Base-by-base conservation (phyloP, 129 eudicot species). In the Chrysanthemum seticuspe region DNA sequence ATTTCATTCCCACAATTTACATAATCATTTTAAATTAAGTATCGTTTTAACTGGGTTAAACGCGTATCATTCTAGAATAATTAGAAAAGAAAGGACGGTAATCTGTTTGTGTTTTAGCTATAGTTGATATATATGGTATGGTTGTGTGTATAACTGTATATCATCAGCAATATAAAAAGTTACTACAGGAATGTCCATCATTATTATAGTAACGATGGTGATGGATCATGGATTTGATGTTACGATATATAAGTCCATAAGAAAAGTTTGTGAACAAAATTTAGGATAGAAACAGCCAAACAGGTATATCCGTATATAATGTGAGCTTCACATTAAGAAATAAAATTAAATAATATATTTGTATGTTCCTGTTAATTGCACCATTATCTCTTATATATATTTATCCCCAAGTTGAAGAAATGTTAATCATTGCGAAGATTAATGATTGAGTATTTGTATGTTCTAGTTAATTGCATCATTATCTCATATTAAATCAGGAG, bases 391-490 rank as follows among this genome's bases (percentile, higher is more conserved):
- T 15, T 49, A 25, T 21, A 8, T n/a, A 68, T 25, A 8, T 3
- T 2, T 8, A 68, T 12, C 47, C 47, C 10, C 27, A n/a, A 57
- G 16, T 45, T 72, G 50, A 47, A 45, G 13, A 60, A 23, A 48
- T 13, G 1, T 14, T 66, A 40, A 21, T 75, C 5, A 67, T 67
- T 40, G 50, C 29, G 73, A 23, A 45, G 68, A 49, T 15, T 57
- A 58, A 76, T 76, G 68, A 76, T 76, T 76, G 51, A 66, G 61
- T 3, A 29, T 29, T 29, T 29, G 34, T 3, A 3, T 29, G 34
- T 29, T 29, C 34, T 5, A 3, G 34, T 29, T 27, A 29, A 29
- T 29, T 29, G 34, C 34, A 29, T 3, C 5, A 29, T 3, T 29
- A 29, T 29, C 34, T 27, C 31, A 27, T 27, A 27, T 27, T 27